A percentile compares a stretch with the other conserved stretches of the same genome.
Evolutionary conservation across 1,284 basidiomycete species (phyloP).

Genomic region (Pyrrhoderma lamaoense): DNA sequence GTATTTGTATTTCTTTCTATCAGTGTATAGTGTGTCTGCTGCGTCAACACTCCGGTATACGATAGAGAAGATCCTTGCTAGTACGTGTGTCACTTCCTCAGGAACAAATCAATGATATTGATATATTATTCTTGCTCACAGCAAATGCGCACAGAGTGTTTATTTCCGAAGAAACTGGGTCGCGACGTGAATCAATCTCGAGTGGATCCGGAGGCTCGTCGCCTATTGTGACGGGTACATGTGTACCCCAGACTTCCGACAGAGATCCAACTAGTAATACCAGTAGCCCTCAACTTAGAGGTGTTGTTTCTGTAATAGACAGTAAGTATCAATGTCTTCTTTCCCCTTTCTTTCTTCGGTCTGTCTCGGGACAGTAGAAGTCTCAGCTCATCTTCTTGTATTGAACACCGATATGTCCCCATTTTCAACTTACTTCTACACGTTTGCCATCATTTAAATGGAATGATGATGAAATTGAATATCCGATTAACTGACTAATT

Average conservation of each 20-base stretch:
- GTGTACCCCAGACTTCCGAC: slow-evolving; percentile 25
- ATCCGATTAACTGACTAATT: too few species aligned
- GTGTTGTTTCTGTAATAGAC: slow-evolving; percentile 73
- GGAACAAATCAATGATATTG: not conserved
- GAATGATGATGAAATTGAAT: too few species aligned
- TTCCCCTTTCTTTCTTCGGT: too few species aligned
- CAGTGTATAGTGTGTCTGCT: slow-evolving; percentile 66
- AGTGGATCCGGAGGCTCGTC: slow-evolving; percentile 22
- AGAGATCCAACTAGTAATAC: slow-evolving; percentile 34
- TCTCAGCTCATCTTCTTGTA: too few species aligned
- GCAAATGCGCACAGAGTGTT: slow-evolving; percentile 72
- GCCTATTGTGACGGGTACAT: slow-evolving; percentile 32
- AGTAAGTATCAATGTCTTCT: slow-evolving; percentile 37
- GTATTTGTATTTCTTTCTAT: not conserved
- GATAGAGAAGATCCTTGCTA: slow-evolving; percentile 70
- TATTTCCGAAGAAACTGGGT: slow-evolving; percentile 46
- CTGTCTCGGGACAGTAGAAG: too few species aligned
- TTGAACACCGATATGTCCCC: too few species aligned
- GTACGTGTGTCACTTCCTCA: slow-evolving; percentile 35
- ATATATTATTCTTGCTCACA: slow-evolving; percentile 26
- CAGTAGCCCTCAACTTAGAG: slow-evolving; percentile 39
- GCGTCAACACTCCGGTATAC: slow-evolving; percentile 56
- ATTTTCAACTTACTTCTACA: not conserved
- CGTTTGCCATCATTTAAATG: not conserved
- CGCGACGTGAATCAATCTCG: not conserved